Percentiles rank a stretch among this genome's conserved stretches.
phyloP scores from a whole-genome alignment of 2,329 filamentous ascomycete genomes.

The Elsinoe australis region DNA sequence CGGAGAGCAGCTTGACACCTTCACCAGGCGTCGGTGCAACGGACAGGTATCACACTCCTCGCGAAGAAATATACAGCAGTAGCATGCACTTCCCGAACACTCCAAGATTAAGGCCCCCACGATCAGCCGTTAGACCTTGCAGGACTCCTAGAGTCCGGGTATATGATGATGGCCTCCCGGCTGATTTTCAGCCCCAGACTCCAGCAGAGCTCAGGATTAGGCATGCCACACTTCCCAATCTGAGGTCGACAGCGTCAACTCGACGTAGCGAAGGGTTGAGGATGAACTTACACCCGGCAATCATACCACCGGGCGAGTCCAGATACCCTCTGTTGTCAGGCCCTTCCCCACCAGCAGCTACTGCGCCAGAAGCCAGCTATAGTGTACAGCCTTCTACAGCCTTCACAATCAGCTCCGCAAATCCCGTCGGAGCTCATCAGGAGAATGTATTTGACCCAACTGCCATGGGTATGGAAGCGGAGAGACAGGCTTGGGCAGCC shows the following conservation, averaged over 20 bases:
- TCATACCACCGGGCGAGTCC: conserved; percentile 15
- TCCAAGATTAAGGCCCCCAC: neutral
- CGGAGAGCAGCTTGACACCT: no score
- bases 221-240: conserved; percentile 20
- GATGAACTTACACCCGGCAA: neutral
- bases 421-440: no score
- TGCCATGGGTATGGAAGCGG: neutral
- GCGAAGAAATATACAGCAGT: no score
- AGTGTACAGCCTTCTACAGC: no score
- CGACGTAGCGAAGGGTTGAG: neutral
- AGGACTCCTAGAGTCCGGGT: conserved; percentile 24
- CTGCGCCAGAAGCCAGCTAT: no score
- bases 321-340: conserved; percentile 1
- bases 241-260: conserved; percentile 1
- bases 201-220: conserved; percentile 28
- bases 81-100: neutral
- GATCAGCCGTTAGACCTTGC: neutral
- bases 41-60: no score
- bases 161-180: conserved; percentile 28
- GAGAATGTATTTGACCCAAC: neutral
- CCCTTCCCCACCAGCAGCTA: neutral
- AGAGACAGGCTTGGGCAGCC: neutral
- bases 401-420: no score
- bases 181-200: conserved; percentile 29
- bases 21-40: no score